A percentile compares a stretch with the other conserved stretches of the same genome.
Conservation (phyloP, 495 filamentous ascomycete species). For the Alectoria sarmentosa region DNA sequence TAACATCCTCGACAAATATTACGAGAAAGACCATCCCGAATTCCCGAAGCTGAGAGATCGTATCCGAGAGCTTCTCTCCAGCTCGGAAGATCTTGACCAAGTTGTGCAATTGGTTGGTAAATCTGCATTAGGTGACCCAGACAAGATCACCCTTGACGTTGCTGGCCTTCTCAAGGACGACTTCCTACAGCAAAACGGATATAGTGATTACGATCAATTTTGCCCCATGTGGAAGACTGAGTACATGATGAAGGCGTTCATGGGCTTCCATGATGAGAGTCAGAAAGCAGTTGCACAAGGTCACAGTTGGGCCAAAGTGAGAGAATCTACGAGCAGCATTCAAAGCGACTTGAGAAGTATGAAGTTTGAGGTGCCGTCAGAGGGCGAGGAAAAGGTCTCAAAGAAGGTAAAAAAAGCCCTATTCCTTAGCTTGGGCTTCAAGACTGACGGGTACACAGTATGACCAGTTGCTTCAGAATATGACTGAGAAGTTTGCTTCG, state of each 20-base stretch:
- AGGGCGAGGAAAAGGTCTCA: conserved; percentile 56
- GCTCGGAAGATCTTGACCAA: conserved; percentile 95
- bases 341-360: conserved; percentile 76
- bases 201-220: conserved; percentile 98
- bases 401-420: conserved; percentile 41
- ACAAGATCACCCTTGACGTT: conserved; percentile 98
- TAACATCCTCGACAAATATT: conserved; percentile 77
- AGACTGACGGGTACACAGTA: conserved; percentile 48
- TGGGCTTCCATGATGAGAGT: conserved; percentile 94
- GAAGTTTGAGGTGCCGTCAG: conserved; percentile 89
- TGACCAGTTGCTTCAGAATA: conserved; percentile 78
- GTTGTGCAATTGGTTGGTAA: conserved; percentile 99
- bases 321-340: conserved; percentile 82
- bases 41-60: conserved; percentile 90
- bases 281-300: conserved; percentile 92
- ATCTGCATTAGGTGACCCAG: conserved; percentile 86
- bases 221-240: conserved; percentile 99
- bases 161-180: conserved; percentile 93
- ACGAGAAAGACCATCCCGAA: conserved; percentile 85
- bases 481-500: conserved; percentile 93
- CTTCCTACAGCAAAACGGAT: conserved; percentile 98
- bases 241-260: conserved; percentile 99
- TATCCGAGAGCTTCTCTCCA: conserved; percentile 85
- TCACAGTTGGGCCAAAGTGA: conserved; percentile 82
- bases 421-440: not conserved